Evolutionary conservation across 2,329 filamentous ascomycete genomes (phyloP), one percentile per base, ranked within the genome.

Genomic region (Ophiobolus disseminans): DNA sequence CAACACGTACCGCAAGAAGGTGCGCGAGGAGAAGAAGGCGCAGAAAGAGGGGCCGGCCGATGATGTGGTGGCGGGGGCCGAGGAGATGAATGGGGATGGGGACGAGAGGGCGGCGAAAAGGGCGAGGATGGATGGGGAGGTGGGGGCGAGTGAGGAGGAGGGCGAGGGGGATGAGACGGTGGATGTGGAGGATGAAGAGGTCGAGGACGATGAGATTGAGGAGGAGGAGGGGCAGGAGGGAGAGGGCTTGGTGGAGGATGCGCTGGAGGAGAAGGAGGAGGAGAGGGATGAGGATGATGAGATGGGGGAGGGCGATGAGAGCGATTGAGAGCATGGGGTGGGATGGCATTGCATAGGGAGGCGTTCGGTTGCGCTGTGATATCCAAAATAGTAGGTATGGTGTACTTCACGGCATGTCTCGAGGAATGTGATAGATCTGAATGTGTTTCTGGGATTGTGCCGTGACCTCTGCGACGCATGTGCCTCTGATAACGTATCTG

Each of bases 1-100:
- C 42, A 90, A 86, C 58, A 84, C 82, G 13, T 89, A 90, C 74
- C 82, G 87, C 42, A 83, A 85, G 62, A 88, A 87, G 62, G 82
- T 87, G 14, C 85, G 86, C 26, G 86, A 85, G 43, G 83, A 85
- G 43, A 89, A 88, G 72, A 73, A 68, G 43, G 65, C 65, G 23
- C 0, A 35, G 19, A 35, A 20, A 31, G 10, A 46, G 28, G 25
- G 21, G 16, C 17, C 21, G 26, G 34, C 41, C 3, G 49, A 58
- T 9, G 40, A 39, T 4, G 36, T 32, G 3, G 40, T 46, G 40
- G 35, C 23, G 13, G 9, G 13, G 49, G n/a, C 53, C 50, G 39
- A 32, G n/a, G n/a, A n/a, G n/a, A n/a, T n/a, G n/a, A n/a, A n/a
- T n/a, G n/a, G 32, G 10, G 53, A 23, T 5, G 41, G n/a, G 11